Base-by-base conservation (phyloP, 176 grass and related monocot species). In the Carex kokanica region DNA sequence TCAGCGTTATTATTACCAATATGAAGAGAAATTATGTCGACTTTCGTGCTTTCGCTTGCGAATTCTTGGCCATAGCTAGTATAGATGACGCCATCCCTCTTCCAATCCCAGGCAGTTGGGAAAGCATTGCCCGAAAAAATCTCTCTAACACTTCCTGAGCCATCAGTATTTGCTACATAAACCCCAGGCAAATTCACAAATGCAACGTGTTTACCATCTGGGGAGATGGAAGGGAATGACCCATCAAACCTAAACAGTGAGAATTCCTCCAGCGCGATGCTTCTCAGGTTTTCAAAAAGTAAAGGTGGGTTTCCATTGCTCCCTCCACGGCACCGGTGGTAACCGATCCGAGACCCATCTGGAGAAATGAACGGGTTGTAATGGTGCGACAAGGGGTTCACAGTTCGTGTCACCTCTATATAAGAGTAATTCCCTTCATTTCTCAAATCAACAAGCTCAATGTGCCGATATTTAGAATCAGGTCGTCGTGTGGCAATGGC, bases 161-260 rank as follows among this genome's bases (percentile, higher is more conserved):
- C 92, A 16, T 94, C 95, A 15, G 90, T 83, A 58, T 98, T 98
- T 13, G 94, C 89, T 14, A 98, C 89, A 70, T 72, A 98, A 17
- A 98, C 32, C 14, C 95, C 95, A 1, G 95, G 95, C 2, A 98
- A 85, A 0, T 80, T 80, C 2, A 94, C 87, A 79, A 91, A 98
- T n/a, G 95, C 92, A 49, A 98, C 88, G 34, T 27, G 80, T 78
- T 75, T 80, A 58, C 95, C 95, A 68, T 98, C 95, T 16, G 84
- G 95, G 8, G 95, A 98, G 86, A 98, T 93, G 21, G 95, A 98
- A 32, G 95, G 89, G 89, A 81, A 98, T 12, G 87, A 94, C 0
- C 95, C 92, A 58, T 98, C 95, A 74, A 98, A 34, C 74, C 95
- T 91, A 74, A 98, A 89, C 4, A 98, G 89, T 8, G 95, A 94